These are phyloP conservation scores for Talaromyces sp. DNA, from an alignment of 2,329 filamentous ascomycete species.

Conservation along the genomic window DNA sequence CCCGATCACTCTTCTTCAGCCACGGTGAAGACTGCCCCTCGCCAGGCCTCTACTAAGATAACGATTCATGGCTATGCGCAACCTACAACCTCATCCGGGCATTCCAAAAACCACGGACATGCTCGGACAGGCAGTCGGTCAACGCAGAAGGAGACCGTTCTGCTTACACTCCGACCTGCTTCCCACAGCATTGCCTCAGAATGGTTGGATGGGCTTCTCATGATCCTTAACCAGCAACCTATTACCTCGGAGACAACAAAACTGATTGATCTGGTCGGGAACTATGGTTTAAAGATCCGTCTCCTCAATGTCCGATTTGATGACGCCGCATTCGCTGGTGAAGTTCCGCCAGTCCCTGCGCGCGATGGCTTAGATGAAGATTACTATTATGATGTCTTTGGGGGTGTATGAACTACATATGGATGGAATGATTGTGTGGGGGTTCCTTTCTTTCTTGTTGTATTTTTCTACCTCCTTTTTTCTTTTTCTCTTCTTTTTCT, in stretches of 20 bases:
- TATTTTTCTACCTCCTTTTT: neutral
- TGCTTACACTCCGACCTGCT: conserved; percentile 80
- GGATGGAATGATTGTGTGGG: neutral
- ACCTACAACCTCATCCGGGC: conserved; percentile 31
- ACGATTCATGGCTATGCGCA: conserved; percentile 77
- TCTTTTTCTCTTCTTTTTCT: neutral
- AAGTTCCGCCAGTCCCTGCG: conserved; percentile 75
- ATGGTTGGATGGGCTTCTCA: conserved; percentile 93
- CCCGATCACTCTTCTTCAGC: conserved; percentile 53
- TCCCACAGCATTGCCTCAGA: conserved; percentile 85
- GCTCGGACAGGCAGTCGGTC: conserved; percentile 35
- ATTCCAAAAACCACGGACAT: conserved; percentile 39
- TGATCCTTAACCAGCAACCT: conserved; percentile 91
- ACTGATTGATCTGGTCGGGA: conserved; percentile 78
- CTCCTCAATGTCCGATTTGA: conserved; percentile 90
- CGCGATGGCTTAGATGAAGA: conserved; percentile 86
- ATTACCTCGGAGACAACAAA: conserved; percentile 97
- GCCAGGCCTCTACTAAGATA: conserved; percentile 71
- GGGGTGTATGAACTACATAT: conserved; percentile 31
- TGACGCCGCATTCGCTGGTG: conserved; percentile 69
- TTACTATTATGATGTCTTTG: conserved; percentile 83
- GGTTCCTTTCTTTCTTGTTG: neutral
- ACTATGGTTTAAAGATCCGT: conserved; percentile 91
- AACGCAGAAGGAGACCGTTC: conserved; percentile 65
- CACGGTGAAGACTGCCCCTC: conserved; percentile 49